Evolutionary conservation across 2,329 filamentous ascomycete species (phyloP).

Genomic region (Iodosphaeria phyllophila): DNA sequence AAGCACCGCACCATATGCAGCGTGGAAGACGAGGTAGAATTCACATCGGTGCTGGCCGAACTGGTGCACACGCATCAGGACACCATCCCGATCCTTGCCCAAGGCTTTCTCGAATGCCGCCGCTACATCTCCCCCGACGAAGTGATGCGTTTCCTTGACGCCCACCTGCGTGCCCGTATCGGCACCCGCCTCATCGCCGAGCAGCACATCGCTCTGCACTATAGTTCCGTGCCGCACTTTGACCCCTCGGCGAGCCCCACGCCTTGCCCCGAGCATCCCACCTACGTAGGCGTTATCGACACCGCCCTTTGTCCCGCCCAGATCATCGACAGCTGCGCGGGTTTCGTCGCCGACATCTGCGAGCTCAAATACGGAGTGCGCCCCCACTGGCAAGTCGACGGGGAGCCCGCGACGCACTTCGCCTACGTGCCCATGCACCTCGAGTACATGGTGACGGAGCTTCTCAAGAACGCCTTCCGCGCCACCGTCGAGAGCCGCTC

Average conservation of each 20-base stretch:
- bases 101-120: conserved; percentile 82
- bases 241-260: conserved; percentile 32
- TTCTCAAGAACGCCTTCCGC: conserved; percentile 92
- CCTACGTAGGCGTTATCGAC: conserved; percentile 90
- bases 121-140: conserved; percentile 71
- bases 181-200: conserved; percentile 88
- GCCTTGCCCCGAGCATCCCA: conserved; percentile 31
- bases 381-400: conserved; percentile 63
- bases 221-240: conserved; percentile 49
- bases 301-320: conserved; percentile 67
- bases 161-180: conserved; percentile 83
- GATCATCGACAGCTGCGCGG: conserved; percentile 69
- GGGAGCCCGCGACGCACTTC: conserved; percentile 73
- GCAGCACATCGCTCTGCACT: conserved; percentile 86
- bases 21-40: conserved; percentile 72
- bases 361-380: conserved; percentile 88
- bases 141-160: conserved; percentile 83
- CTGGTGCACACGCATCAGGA: conserved; percentile 90
- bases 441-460: conserved; percentile 91
- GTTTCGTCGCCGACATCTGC: conserved; percentile 88
- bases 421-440: conserved; percentile 91
- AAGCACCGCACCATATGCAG: conserved; percentile 48
- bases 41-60: conserved; percentile 84
- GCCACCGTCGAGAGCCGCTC: conserved; percentile 74
- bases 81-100: conserved; percentile 81